phyloP scores from a whole-genome alignment of 2,329 filamentous ascomycete genomes.

The Colletotrichum australisinense region DNA sequence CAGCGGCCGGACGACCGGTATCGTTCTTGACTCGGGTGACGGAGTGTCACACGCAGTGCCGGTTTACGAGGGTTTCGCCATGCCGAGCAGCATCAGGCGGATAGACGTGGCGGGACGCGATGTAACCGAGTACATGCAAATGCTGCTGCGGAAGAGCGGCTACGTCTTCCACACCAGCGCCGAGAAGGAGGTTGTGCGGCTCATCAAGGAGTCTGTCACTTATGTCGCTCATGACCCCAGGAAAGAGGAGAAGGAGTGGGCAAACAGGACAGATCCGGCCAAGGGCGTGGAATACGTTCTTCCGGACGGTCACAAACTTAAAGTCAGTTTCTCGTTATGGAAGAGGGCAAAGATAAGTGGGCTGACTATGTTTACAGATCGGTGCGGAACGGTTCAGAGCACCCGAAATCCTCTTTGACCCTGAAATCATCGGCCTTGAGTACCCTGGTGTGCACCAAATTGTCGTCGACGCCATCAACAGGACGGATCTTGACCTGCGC shows the following conservation, averaged over 20 bases:
- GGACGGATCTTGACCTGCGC: conserved; percentile 94
- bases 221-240: conserved; percentile 93
- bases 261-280: conserved; percentile 76
- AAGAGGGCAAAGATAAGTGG: too few relatives aligned
- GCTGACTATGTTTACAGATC: conserved; percentile 63
- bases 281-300: conserved; percentile 89
- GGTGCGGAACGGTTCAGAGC: conserved; percentile 95
- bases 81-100: conserved; percentile 92
- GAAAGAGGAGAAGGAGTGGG: conserved; percentile 97
- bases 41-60: conserved; percentile 97
- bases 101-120: conserved; percentile 97
- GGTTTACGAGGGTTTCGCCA: conserved; percentile 97
- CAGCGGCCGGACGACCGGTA: conserved; percentile 93
- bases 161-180: conserved; percentile 97
- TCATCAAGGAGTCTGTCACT: conserved; percentile 95
- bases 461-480: conserved; percentile 93
- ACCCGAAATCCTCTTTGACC: conserved; percentile 97
- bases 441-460: conserved; percentile 98
- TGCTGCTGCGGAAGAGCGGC: conserved; percentile 88
- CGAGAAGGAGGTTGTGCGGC: conserved; percentile 97
- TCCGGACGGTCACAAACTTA: conserved; percentile 93
- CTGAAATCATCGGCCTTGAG: conserved; percentile 95
- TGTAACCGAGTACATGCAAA: conserved; percentile 95
- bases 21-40: conserved; percentile 94
- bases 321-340: conserved; percentile 62